Base-by-base conservation (phyloP, 306 rosid genomes). In the Arachis hypogaea region DNA sequence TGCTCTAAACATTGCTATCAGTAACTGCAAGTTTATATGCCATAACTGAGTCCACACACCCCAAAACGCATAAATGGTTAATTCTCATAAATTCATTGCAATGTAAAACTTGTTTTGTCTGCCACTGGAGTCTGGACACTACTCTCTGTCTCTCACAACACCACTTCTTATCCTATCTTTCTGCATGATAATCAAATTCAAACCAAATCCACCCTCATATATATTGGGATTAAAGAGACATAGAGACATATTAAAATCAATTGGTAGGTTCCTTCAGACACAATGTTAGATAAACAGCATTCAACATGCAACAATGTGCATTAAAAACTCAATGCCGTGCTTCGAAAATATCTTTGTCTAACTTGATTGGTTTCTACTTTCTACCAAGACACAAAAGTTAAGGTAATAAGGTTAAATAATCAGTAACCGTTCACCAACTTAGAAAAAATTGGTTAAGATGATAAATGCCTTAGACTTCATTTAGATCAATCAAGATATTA, bases 71-170 rank as follows among this genome's bases (percentile, higher is more conserved):
- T 36, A 57, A 58, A 41, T 66, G 12, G 56, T 77, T 81, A 44
- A 44, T 68, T 73, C 77, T 42, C 75, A 69, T 77, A 73, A 84
- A 82, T 79, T 85, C 75, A 72, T 68, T 79, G 84, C 74, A 11
- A 8, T 50, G 41, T 40, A 66, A 66, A 66, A 59, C 66, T 68
- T 71, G 47, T 80, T 83, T 67, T 79, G 73, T 85, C 77, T 56
- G 12, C 42, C 69, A 29, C 9, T 14, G 38, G 38, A 33, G 38
- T 33, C 38, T 33, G 38, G 12, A 7, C 12, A 47, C 2, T 28
- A 47, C 28, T 55, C 65, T 28, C 9, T 52, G 14, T 49, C 55
- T 43, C 46, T 43, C 46, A 5, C 7, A 33, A 63, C 54, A 73
- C 18, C 16, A 49, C 45, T 49, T 43, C 57, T 33, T 40, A 67